Percentiles rank a stretch among this genome's conserved stretches.
Conservation (phyloP, 2,329 filamentous ascomycete genomes). For the Fusarium burgessii region DNA sequence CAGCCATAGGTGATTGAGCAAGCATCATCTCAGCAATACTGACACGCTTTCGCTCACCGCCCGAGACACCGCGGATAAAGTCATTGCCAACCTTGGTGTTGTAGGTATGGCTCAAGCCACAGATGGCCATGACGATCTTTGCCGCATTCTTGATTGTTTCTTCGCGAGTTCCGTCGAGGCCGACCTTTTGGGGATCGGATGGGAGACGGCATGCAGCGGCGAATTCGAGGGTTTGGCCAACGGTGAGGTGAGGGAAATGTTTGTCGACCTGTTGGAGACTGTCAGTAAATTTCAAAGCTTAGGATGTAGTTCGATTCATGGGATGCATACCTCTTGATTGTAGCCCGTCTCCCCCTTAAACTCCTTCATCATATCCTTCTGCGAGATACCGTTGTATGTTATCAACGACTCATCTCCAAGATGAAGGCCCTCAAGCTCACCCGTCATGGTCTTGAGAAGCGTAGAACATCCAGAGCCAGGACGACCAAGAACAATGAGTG, state of each 20-base stretch:
- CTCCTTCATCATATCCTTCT: constrained; percentile 65
- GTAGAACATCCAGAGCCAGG: constrained; percentile 54
- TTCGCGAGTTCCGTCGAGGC: constrained; percentile 68
- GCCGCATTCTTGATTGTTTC: constrained; percentile 73
- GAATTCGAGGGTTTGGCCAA: constrained; percentile 79
- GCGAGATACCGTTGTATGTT: constrained; percentile 72
- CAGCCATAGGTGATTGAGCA: constrained; percentile 65
- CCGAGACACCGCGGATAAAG: constrained; percentile 77
- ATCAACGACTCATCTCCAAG: constrained; percentile 64
- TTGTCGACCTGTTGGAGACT: constrained; percentile 65
- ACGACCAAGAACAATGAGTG: constrained; percentile 44
- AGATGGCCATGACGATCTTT: constrained; percentile 76
- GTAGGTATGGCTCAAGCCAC: constrained; percentile 78
- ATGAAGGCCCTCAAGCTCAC: constrained; percentile 60
- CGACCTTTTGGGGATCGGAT: constrained; percentile 64
- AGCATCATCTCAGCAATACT: constrained; percentile 83
- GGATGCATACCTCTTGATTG: constrained; percentile 71
- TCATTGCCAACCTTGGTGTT: constrained; percentile 82
- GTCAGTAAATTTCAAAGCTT: accelerated
- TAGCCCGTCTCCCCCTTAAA: constrained; percentile 78
- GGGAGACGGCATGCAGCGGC: constrained; percentile 77
- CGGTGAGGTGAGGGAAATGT: constrained; percentile 82
- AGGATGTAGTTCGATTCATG: too few species aligned
- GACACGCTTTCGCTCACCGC: constrained; percentile 82
- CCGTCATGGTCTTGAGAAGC: constrained; percentile 27